phyloP scores from a whole-genome alignment of 495 filamentous ascomycete species.

The Penicillium manginii region DNA sequence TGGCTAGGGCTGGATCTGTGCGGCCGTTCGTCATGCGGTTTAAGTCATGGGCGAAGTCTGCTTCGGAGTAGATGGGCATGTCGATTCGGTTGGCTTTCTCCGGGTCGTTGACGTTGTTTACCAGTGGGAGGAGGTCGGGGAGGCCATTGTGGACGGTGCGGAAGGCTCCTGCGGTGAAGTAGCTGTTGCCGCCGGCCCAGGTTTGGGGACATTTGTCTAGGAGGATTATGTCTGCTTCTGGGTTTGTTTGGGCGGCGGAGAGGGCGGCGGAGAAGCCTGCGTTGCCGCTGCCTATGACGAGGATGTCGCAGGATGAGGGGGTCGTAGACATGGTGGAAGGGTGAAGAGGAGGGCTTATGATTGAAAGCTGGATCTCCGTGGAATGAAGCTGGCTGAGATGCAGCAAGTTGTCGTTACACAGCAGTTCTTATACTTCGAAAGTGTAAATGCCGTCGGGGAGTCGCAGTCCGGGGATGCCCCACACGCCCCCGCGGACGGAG shows the following conservation, averaged over 20 bases:
- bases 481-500: slow-evolving; percentile 16
- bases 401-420: not conserved
- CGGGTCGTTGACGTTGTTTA: slow-evolving; percentile 36
- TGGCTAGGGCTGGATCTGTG: slow-evolving; percentile 46
- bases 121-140: slow-evolving; percentile 47
- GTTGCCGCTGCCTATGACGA: slow-evolving; percentile 61
- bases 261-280: slow-evolving; percentile 61
- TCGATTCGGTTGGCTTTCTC: slow-evolving; percentile 14
- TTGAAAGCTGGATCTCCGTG: not conserved
- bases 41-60: slow-evolving; percentile 54
- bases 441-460: slow-evolving; percentile 9
- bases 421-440: slow-evolving; percentile 1
- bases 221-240: slow-evolving; percentile 39
- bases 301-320: slow-evolving; percentile 45
- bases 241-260: slow-evolving; percentile 47
- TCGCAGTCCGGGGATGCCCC: slow-evolving; percentile 9
- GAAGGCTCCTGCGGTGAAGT: slow-evolving; percentile 59
- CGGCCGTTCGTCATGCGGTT: slow-evolving; percentile 51
- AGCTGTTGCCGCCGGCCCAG: slow-evolving; percentile 59
- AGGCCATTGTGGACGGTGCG: slow-evolving; percentile 50
- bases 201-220: slow-evolving; percentile 50
- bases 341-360: not conserved
- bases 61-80: slow-evolving; percentile 40
- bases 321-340: slow-evolving; percentile 7
- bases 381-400: not conserved